Evolutionary conservation across 306 rosid species (phyloP).

Genomic region (Ochetophila trinervis): DNA sequence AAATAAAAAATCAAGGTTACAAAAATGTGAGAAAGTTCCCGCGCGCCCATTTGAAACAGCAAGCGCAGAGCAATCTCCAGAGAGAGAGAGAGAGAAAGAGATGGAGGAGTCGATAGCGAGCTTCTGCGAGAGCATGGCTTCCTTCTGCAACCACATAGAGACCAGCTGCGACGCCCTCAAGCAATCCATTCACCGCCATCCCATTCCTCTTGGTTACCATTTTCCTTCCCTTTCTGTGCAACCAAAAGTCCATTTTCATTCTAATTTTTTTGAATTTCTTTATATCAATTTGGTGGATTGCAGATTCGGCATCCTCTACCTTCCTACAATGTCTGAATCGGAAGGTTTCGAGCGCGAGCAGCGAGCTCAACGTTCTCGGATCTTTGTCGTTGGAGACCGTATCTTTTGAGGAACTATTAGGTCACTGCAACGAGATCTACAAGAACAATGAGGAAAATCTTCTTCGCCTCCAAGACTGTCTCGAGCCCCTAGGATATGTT

Average conservation of each 20-base stretch:
- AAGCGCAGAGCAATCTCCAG: background rate
- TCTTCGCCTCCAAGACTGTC: conserved; percentile 45
- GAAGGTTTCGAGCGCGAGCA: conserved; percentile 50
- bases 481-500: conserved; percentile 44
- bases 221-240: conserved; percentile 2
- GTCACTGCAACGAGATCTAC: conserved; percentile 77
- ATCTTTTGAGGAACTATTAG: conserved; percentile 83
- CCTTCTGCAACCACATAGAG: conserved; percentile 76
- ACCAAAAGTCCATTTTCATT: background rate
- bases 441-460: conserved; percentile 62
- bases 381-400: conserved; percentile 76
- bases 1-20: too few species aligned
- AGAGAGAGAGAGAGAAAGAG: conserved; percentile 10
- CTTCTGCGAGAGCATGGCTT: conserved; percentile 49
- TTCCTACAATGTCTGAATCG: conserved; percentile 74
- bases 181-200: conserved; percentile 72
- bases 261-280: background rate
- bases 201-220: conserved; percentile 71
- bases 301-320: conserved; percentile 83
- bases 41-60: too few species aligned
- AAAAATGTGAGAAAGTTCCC: too few species aligned
- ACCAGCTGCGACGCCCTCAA: conserved; percentile 67
- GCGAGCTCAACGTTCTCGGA: conserved; percentile 69
- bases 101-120: conserved; percentile 60
- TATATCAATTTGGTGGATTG: background rate